These are phyloP conservation scores for Venturia oleaginea DNA, from an alignment of 2,329 filamentous ascomycete genomes.

Conservation along the genomic window DNA sequence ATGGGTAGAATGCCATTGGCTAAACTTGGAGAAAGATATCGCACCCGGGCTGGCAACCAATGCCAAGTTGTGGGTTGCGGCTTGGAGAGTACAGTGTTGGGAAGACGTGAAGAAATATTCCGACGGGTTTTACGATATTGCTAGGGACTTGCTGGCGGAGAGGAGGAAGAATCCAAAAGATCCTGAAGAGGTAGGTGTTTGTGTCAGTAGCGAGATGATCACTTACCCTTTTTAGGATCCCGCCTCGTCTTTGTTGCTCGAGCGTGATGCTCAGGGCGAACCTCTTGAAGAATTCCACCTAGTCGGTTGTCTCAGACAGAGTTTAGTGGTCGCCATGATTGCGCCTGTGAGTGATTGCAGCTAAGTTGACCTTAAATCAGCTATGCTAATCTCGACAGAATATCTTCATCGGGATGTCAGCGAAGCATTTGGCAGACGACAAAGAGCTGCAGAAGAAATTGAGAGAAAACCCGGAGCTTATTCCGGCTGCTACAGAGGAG, in stretches of 20 bases:
- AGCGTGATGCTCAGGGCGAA: conserved; percentile 14
- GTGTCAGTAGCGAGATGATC: too few species aligned
- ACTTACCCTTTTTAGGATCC: conserved; percentile 12
- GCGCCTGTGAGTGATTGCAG: conserved; percentile 16
- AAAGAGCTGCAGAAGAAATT: conserved; percentile 16
- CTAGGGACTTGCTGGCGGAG: conserved; percentile 15
- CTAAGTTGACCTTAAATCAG: background rate
- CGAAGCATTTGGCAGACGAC: conserved; percentile 14
- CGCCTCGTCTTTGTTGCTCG: conserved; percentile 14
- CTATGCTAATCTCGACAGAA: background rate
- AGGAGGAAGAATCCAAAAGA: conserved; percentile 12
- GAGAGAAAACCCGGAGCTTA: conserved; percentile 11
- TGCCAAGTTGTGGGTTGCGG: conserved; percentile 16
- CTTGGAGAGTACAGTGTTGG: conserved; percentile 16
- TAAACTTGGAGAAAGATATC: conserved; percentile 14
- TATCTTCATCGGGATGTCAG: conserved; percentile 15
- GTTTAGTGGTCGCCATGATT: conserved; percentile 17
- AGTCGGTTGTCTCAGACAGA: conserved; percentile 14
- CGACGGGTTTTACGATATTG: conserved; percentile 16
- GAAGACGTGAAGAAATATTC: conserved; percentile 15
- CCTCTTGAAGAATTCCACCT: conserved; percentile 12
- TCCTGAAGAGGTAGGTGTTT: conserved; percentile 1
- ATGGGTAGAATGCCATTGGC: conserved; percentile 16
- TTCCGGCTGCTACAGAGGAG: conserved; percentile 14
- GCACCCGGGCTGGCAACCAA: conserved; percentile 15